These are phyloP conservation scores for Penicillium sp. DNA, from an alignment of 2,329 filamentous ascomycete species.

Conservation along the genomic window DNA sequence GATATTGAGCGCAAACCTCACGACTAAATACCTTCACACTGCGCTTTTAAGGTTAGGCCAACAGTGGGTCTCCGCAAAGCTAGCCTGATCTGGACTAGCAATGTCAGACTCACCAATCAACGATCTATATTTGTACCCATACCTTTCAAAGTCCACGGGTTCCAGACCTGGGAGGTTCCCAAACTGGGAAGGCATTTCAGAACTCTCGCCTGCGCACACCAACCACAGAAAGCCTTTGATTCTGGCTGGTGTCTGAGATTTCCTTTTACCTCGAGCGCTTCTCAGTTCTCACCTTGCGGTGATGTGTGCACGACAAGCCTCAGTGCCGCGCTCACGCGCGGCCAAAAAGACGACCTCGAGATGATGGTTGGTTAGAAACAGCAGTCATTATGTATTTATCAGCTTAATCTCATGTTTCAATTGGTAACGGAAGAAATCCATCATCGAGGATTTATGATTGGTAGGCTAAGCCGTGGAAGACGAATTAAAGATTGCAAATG, in stretches of 20 bases:
- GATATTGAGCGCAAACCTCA: background rate
- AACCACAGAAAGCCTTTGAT: no score
- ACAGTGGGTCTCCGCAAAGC: background rate
- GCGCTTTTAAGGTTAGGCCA: background rate
- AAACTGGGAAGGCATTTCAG: background rate
- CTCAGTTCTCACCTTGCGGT: background rate
- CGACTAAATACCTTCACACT: background rate
- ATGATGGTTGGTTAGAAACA: no score
- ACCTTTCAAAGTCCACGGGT: background rate
- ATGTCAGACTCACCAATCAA: background rate
- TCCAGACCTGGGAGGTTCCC: no score
- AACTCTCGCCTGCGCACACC: no score
- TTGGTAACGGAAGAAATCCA: no score
- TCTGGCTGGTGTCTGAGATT: no score
- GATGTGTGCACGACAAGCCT: background rate
- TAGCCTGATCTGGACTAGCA: background rate
- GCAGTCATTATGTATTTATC: no score
- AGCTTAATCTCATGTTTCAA: no score
- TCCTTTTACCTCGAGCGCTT: background rate
- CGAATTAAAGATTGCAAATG: background rate
- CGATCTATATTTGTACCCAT: no score
- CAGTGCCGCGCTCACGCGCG: no score
- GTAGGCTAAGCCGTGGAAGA: no score
- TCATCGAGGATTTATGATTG: background rate
- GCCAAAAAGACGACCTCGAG: no score